Percentiles rank a stretch among this genome's conserved stretches.
These are phyloP conservation scores for Carex cristatella DNA, from an alignment of 176 grass and related monocot species.

Conservation along the genomic window DNA sequence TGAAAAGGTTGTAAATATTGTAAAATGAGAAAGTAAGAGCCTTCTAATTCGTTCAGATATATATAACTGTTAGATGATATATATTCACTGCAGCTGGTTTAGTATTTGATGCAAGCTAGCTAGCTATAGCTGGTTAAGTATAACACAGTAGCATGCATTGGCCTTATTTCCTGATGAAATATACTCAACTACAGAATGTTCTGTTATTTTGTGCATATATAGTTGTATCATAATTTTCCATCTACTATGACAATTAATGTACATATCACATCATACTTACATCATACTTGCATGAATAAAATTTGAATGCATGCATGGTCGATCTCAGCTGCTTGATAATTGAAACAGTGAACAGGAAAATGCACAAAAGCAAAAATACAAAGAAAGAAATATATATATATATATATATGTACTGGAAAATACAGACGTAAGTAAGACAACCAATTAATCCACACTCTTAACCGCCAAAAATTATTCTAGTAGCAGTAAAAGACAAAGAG, in stretches of 20 bases:
- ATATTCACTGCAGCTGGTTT: too few species aligned
- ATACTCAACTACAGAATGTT: not conserved
- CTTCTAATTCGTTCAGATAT: too few species aligned
- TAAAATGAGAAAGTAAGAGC: too few species aligned
- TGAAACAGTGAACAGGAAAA: not conserved
- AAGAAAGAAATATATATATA: not conserved
- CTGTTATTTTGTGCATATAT: not conserved
- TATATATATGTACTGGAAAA: not conserved
- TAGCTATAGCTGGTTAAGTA: too few species aligned
- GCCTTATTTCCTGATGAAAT: too few species aligned
- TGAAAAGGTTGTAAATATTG: too few species aligned
- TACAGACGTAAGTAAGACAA: conserved; percentile 9
- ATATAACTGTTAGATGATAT: too few species aligned
- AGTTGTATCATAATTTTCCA: not conserved
- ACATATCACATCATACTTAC: not conserved
- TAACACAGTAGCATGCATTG: too few species aligned
- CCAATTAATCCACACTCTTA: not conserved
- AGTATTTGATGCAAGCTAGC: too few species aligned
- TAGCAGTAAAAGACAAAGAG: not conserved
- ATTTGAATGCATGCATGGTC: not conserved
- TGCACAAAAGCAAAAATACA: conserved; percentile 8
- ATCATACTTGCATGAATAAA: not conserved
- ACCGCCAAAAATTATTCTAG: conserved; percentile 1
- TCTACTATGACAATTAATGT: not conserved
- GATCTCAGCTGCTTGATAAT: not conserved